phyloP scores from a whole-genome alignment of 2,329 filamentous ascomycete species.

The Phialemonium atrogriseum region DNA sequence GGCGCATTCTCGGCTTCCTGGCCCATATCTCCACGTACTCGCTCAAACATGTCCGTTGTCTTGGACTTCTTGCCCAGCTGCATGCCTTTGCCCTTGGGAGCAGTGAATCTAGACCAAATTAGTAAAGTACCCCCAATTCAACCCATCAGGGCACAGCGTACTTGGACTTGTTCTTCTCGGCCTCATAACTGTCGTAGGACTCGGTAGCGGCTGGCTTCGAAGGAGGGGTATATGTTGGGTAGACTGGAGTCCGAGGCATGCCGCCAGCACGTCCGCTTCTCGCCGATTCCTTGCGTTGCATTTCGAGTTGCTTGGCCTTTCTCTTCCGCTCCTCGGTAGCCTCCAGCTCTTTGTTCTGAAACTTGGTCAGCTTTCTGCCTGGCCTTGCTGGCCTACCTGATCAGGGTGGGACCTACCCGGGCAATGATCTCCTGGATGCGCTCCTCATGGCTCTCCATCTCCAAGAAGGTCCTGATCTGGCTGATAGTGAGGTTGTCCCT shows the following conservation, averaged over 20 bases:
- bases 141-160: slow-evolving; percentile 29
- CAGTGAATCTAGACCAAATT: slow-evolving; percentile 36
- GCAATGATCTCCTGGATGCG: slow-evolving; percentile 98
- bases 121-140: slow-evolving; percentile 3
- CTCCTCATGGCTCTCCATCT: slow-evolving; percentile 99
- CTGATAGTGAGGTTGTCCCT: slow-evolving; percentile 90
- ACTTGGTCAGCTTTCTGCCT: slow-evolving; percentile 7
- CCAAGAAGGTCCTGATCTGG: slow-evolving; percentile 98
- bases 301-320: slow-evolving; percentile 96
- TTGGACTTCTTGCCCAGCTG: slow-evolving; percentile 98
- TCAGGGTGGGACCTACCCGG: slow-evolving; percentile 61
- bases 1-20: slow-evolving; percentile 72
- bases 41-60: slow-evolving; percentile 94
- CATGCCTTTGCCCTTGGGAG: slow-evolving; percentile 93
- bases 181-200: slow-evolving; percentile 89
- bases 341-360: slow-evolving; percentile 94
- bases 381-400: too few species aligned
- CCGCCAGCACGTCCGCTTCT: slow-evolving; percentile 57
- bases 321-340: slow-evolving; percentile 97
- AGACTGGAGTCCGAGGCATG: slow-evolving; percentile 67
- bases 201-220: slow-evolving; percentile 65
- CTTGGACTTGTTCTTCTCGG: slow-evolving; percentile 95
- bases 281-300: slow-evolving; percentile 95
- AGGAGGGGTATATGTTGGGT: slow-evolving; percentile 82
- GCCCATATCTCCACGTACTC: slow-evolving; percentile 87